Evolutionary conservation across 2,329 filamentous ascomycete species (phyloP).

Genomic region (Pseudogymnoascus pannorum): DNA sequence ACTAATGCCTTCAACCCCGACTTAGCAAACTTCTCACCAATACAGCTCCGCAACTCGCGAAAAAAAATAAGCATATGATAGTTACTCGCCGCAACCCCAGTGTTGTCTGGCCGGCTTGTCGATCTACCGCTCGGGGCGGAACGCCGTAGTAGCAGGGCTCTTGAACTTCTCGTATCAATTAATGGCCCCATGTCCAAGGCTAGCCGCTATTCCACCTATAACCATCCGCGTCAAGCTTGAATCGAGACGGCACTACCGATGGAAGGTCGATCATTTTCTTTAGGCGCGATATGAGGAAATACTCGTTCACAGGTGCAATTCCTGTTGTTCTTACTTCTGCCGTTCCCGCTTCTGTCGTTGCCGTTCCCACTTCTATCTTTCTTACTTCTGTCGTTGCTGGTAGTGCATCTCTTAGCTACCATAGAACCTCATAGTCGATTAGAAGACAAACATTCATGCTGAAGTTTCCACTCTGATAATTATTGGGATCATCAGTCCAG

Average conservation of each 20-base stretch:
- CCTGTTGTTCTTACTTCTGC: no score
- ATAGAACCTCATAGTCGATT: neutral
- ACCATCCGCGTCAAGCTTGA: neutral
- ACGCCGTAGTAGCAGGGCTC: no score
- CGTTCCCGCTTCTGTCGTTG: no score
- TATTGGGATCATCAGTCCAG: neutral
- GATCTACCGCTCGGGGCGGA: no score
- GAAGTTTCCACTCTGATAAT: neutral
- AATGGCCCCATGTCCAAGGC: neutral
- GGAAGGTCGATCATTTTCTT: neutral
- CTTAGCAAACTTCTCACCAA: no score
- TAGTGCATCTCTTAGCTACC: slow-evolving; percentile 3
- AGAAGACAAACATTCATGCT: slow-evolving; percentile 8
- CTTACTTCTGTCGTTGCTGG: neutral
- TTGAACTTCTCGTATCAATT: no score
- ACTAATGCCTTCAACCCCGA: no score
- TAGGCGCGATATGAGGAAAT: neutral
- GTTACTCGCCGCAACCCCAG: no score
- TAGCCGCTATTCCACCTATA: neutral
- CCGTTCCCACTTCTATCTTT: no score
- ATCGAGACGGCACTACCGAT: neutral
- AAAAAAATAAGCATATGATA: no score
- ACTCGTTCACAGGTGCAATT: neutral
- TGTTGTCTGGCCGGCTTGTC: no score
- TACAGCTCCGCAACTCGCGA: no score